Conservation (phyloP, 108 stramenopile species). For the Pseudonitzschia pungens region DNA sequence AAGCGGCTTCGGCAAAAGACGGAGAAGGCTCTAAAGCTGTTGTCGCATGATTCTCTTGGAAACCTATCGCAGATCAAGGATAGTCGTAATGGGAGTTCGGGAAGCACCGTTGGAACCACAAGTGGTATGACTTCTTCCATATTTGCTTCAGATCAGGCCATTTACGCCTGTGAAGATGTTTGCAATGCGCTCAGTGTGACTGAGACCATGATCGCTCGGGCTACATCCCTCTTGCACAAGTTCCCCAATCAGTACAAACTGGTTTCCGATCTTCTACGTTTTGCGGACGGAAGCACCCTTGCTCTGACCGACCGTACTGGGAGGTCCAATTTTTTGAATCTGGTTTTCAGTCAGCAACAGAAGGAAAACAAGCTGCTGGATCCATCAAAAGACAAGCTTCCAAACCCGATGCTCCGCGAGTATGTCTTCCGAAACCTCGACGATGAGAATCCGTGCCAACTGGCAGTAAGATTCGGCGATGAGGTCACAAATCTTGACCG, state of each 20-base stretch:
- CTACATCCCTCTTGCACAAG: conserved; percentile 62
- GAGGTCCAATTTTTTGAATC: conserved; percentile 50
- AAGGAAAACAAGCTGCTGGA: conserved; percentile 24
- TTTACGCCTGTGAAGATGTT: conserved; percentile 73
- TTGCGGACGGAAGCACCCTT: conserved; percentile 48
- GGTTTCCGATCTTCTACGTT: conserved; percentile 58
- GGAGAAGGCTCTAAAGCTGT: conserved; percentile 55
- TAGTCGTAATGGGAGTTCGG: conserved; percentile 5
- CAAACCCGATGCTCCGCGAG: conserved; percentile 65
- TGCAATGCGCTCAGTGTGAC: conserved; percentile 69
- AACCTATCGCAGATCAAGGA: conserved; percentile 28
- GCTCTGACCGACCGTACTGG: conserved; percentile 44
- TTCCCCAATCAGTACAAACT: conserved; percentile 64
- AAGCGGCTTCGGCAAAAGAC: conserved; percentile 43
- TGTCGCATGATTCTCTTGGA: conserved; percentile 62
- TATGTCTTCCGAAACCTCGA: conserved; percentile 75
- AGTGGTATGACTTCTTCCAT: conserved; percentile 29
- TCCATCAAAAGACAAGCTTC: conserved; percentile 9
- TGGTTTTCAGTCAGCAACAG: conserved; percentile 53
- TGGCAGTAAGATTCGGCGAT: conserved; percentile 65
- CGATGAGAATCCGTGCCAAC: conserved; percentile 64
- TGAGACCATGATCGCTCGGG: conserved; percentile 69
- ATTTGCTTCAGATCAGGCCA: conserved; percentile 56
- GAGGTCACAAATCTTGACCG: conserved; percentile 20
- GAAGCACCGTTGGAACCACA: conserved; percentile 21